phyloP scores from a whole-genome alignment of 2,329 filamentous ascomycete species.

The Phyllosticta paracitricarpa region DNA sequence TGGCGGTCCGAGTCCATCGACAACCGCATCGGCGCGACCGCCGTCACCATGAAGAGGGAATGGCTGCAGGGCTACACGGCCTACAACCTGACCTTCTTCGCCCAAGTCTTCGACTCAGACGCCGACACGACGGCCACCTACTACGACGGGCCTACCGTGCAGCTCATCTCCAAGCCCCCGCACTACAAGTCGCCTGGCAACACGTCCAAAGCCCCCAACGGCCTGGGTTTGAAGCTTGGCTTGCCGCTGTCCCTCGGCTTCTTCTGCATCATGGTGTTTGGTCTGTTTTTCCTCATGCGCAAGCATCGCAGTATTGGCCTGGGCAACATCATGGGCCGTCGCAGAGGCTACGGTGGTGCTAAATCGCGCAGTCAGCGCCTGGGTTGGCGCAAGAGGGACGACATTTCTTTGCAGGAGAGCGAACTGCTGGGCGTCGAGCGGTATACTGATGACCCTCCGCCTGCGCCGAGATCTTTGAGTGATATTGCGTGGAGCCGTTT shows the following conservation, averaged over 20 bases:
- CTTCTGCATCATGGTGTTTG: slow-evolving; percentile 27
- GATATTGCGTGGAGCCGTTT: slow-evolving; percentile 19
- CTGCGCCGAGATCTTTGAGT: not conserved
- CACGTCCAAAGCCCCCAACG: slow-evolving; percentile 13
- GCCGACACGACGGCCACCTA: slow-evolving; percentile 18
- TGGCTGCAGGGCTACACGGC: slow-evolving; percentile 30
- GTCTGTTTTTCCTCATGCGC: slow-evolving; percentile 32
- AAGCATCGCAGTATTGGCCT: slow-evolving; percentile 29
- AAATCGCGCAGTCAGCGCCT: slow-evolving; percentile 28
- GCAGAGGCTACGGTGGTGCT: slow-evolving; percentile 27
- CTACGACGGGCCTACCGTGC: slow-evolving; percentile 28
- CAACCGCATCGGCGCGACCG: slow-evolving; percentile 31
- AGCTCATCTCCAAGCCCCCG: slow-evolving; percentile 24
- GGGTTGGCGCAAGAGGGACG: slow-evolving; percentile 18
- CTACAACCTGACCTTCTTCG: slow-evolving; percentile 30
- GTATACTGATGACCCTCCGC: slow-evolving; percentile 10
- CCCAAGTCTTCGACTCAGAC: slow-evolving; percentile 19
- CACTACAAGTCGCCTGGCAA: slow-evolving; percentile 24
- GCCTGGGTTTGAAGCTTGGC: slow-evolving; percentile 16
- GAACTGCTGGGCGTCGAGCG: slow-evolving; percentile 12
- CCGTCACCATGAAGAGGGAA: slow-evolving; percentile 28
- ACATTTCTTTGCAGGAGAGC: slow-evolving; percentile 22
- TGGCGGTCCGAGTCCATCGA: slow-evolving; percentile 27
- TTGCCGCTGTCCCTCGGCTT: slow-evolving; percentile 31
- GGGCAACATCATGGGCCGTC: slow-evolving; percentile 26